Evolutionary conservation across 768 basidiomycete species (phyloP), one percentile per base, ranked within the genome.

Genomic region (Kwoniella sp.): DNA sequence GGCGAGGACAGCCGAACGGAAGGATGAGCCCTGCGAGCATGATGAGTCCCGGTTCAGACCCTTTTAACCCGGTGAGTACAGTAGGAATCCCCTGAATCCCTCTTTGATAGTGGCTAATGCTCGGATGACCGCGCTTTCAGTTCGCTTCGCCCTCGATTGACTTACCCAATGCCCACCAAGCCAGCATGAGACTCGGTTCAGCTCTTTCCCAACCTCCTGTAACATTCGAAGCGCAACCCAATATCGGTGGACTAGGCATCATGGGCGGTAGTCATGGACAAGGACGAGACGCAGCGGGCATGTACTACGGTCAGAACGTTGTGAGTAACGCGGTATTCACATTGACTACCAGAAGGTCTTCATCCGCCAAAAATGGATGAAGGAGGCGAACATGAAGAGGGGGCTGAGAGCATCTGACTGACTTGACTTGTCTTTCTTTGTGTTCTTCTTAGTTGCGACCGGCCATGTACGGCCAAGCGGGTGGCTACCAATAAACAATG

Each of bases 11-110:
- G 17, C 10, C 37, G 27, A 40, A 49, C 17, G 44, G 76, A 4
- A 69, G 74, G 22, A 64, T 77, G 65, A 68, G 68, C 36, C 75
- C 76, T 7, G 73, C 68, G 25, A 65, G 70, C 29, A 72, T 80
- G 72, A 78, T 78, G 76, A 70, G 68, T 58, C 79, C 79, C 8
- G 74, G 64, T 22, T 76, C 74, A 4, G 79, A 80, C 60, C 79
- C 79, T 10, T 80, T 80, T 65, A 80, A 80, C 58, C 79, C 79
- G 25, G 78, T 79, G 40, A 68, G 77, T 72, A n/a, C 33, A 68
- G 77, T 72, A n/a, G 10, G 46, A 47, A 33, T 33, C 5, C 33
- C n/a, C n/a, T n/a, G n/a, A n/a, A n/a, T n/a, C n/a, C n/a, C n/a
- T n/a, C n/a, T n/a, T n/a, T n/a, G n/a, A n/a, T n/a, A n/a, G n/a